Conservation (phyloP, 2,329 filamentous ascomycete species). For the Paracoccidioides lutzii region DNA sequence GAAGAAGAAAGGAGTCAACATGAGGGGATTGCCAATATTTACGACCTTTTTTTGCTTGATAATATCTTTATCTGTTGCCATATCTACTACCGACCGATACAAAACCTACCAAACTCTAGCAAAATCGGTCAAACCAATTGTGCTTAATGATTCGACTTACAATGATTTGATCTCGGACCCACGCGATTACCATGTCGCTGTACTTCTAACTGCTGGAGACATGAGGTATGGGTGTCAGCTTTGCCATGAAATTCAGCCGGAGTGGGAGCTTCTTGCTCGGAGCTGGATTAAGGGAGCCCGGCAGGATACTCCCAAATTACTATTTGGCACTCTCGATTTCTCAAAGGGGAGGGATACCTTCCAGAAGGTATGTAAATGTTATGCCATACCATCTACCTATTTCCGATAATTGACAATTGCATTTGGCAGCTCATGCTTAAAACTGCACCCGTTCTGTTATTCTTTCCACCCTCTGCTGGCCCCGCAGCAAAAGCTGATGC, state of each 20-base stretch:
- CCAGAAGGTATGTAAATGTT: conserved; percentile 52
- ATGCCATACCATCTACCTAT: neutral
- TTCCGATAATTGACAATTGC: conserved; percentile 7
- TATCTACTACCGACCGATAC: conserved; percentile 56
- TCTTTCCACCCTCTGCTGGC: conserved; percentile 76
- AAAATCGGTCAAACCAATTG: conserved; percentile 53
- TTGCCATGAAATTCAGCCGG: conserved; percentile 82
- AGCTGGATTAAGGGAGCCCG: conserved; percentile 83
- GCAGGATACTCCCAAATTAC: conserved; percentile 36
- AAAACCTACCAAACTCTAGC: conserved; percentile 56
- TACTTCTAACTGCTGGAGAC: conserved; percentile 80
- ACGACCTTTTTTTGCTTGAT: conserved; percentile 29
- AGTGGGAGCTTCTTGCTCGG: conserved; percentile 76
- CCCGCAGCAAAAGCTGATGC: conserved; percentile 58
- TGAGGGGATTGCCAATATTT: conserved; percentile 22
- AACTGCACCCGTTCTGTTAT: conserved; percentile 79
- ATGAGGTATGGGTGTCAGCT: conserved; percentile 70
- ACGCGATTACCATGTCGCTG: conserved; percentile 68
- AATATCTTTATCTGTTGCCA: conserved; percentile 26
- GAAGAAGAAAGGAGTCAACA: conserved; percentile 13
- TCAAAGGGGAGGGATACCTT: conserved; percentile 71
- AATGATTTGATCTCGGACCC: conserved; percentile 60
- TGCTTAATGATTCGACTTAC: conserved; percentile 66
- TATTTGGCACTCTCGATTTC: conserved; percentile 85
- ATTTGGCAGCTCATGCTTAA: conserved; percentile 65